phyloP scores from a whole-genome alignment of 352 stramenopile genomes.

The Globisporangium cederbergense region DNA sequence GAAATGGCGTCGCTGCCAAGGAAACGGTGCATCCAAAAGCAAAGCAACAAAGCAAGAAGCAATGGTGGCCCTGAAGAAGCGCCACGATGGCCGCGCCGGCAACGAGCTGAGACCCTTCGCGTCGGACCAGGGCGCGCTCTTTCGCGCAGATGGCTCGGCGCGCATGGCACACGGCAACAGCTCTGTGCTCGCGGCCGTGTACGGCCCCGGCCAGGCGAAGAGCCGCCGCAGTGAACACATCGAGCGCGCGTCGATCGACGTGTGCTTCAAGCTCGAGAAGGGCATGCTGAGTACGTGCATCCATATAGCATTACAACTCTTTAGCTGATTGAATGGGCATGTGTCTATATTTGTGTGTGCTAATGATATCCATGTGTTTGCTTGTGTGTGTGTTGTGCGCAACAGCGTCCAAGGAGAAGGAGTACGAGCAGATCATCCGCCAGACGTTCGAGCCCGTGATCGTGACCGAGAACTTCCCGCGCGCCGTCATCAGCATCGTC shows the following conservation, averaged over 20 bases:
- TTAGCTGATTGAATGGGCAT: not conserved
- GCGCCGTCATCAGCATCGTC: slow-evolving; percentile 83
- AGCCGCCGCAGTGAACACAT: slow-evolving; percentile 65
- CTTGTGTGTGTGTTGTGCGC: not conserved
- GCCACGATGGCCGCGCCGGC: slow-evolving; percentile 58
- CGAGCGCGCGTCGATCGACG: slow-evolving; percentile 60
- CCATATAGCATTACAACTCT: too few species aligned
- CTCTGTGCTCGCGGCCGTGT: slow-evolving; percentile 70
- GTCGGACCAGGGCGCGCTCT: slow-evolving; percentile 73
- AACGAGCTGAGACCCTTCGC: slow-evolving; percentile 79
- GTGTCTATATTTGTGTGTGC: not conserved
- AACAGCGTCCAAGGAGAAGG: slow-evolving; percentile 76
- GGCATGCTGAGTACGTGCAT: slow-evolving; percentile 52
- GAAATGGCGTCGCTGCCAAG: slow-evolving; percentile 3
- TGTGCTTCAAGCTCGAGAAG: slow-evolving; percentile 82
- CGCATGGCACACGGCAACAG: slow-evolving; percentile 77
- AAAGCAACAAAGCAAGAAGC: slow-evolving; percentile 6
- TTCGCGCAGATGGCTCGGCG: slow-evolving; percentile 74
- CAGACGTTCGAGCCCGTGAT: slow-evolving; percentile 73
- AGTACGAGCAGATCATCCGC: slow-evolving; percentile 80
- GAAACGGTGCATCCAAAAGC: slow-evolving; percentile 1
- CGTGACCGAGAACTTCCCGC: slow-evolving; percentile 64
- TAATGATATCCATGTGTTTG: not conserved
- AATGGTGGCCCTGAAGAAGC: slow-evolving; percentile 40
- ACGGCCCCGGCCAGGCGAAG: slow-evolving; percentile 73